Base-by-base conservation (phyloP, 805 yeast species). In the Cephaloascus fragrans region DNA sequence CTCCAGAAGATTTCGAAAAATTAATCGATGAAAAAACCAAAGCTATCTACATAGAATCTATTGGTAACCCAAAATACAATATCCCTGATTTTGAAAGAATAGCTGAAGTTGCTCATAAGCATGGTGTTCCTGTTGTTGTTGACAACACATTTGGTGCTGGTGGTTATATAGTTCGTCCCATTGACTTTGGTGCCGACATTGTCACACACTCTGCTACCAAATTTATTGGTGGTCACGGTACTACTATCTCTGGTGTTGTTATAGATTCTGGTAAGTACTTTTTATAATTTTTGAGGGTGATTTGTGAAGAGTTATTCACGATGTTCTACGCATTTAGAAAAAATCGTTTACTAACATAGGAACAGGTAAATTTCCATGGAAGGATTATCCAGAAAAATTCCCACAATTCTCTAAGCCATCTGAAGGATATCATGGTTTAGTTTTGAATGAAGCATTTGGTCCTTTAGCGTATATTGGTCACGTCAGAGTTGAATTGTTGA, bases 111-210 rank as follows among this genome's bases (percentile, higher is more conserved):
- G 95, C 95, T 39, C 96, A 87, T 61, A 76, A 80, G 42, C 73
- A 83, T 47, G 96, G 96, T 44, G 69, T 88, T 37, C 95, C 96
- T 37, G 78, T 90, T 36, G 90, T 89, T 37, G 96, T 84, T 36
- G 97, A 89, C 64, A 89, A 89, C 76, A 89, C 97, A 16, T 89
- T 89, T 52, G 97, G 96, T 56, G 96, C 96, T 34, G 97, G 95
- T 62, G 97, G 97, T 37, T 88, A 64, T 68, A 75, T 84, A 51
- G 75, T 85, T 43, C 78, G 74, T 48, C 97, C 97, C 45, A 63
- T 89, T 48, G 83, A 83, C 45, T 83, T 75, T 53, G 97, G 97
- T 48, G 97, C 87, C 36, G 96, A 89, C 58, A 82, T 89, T 47
- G 83, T 90, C 26, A 83, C 83, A 17, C 96, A 89, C 61, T 88